Conservation (phyloP, 2,329 filamentous ascomycete species). For the Trichophaea hybrida region DNA sequence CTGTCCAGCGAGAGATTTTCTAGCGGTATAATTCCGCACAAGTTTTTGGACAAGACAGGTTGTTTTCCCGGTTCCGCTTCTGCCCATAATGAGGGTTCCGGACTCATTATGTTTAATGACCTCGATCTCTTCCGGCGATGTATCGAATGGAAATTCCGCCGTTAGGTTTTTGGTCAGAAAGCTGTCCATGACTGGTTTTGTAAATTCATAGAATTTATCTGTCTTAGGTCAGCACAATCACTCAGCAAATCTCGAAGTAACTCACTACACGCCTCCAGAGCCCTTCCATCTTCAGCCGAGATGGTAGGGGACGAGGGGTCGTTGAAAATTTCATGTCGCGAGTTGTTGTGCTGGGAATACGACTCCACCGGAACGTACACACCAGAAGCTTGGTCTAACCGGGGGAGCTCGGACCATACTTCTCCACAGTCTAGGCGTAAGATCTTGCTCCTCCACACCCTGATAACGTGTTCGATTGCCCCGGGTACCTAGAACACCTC, state of each 20-base stretch:
- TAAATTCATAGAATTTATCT: constrained; percentile 28
- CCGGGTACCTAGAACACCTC: not conserved
- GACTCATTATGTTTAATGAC: constrained; percentile 27
- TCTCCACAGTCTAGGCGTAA: not conserved
- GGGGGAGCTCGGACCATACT: not conserved
- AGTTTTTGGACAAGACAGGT: constrained; percentile 30
- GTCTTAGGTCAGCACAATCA: not conserved
- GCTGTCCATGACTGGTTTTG: constrained; percentile 25
- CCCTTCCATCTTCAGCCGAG: not conserved
- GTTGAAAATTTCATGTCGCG: not conserved
- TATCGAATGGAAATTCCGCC: constrained; percentile 29
- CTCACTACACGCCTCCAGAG: not conserved
- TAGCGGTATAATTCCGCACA: constrained; percentile 25
- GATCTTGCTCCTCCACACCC: not conserved
- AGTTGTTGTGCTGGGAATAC: not conserved
- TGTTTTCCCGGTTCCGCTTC: constrained; percentile 30
- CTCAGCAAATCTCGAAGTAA: not conserved
- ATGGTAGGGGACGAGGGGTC: not conserved
- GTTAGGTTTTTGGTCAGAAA: constrained; percentile 15
- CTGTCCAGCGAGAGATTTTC: constrained; percentile 2
- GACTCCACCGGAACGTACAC: not conserved
- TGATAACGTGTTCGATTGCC: not conserved
- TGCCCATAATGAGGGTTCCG: constrained; percentile 29
- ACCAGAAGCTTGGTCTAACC: not conserved
- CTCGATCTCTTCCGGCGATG: constrained; percentile 26